Evolutionary conservation across 2,329 filamentous ascomycete genomes (phyloP), one percentile per base, ranked within the genome.

Genomic region (Phoma sp.): DNA sequence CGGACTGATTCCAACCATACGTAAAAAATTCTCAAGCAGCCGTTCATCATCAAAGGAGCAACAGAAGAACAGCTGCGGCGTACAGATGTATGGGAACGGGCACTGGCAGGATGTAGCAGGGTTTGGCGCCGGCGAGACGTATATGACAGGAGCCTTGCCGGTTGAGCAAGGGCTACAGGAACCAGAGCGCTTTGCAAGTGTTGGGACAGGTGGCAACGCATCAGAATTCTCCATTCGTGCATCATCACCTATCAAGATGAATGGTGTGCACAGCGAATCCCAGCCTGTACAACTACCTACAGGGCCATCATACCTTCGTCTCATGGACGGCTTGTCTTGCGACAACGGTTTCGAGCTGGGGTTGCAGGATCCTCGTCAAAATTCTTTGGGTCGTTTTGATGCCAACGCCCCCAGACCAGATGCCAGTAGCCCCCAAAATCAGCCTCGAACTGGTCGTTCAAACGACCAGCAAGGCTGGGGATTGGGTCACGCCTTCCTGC

Each of bases 91-190:
- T 26, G 60, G 62, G 1, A 39, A 55, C 18, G 54, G 42, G 18
- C 37, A 58, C 2, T 63, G 58, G 60, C 53, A 55, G 20, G 20
- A 25, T 18, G 23, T 5, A 30, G 29, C 10, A 10, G 21, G 7
- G 33, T 43, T 17, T n/a, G 23, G 20, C 23, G 25, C 20, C 10
- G 28, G 34, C n/a, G 14, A 47, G 2, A 52, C 55, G 6, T 65
- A 64, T 42, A 69, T 71, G 66, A 62, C 62, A 4, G 69, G 68
- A 10, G 63, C 59, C 14, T 57, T 69, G n/a, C 67, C 68, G 3
- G 46, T 46, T 3, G 59, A 61, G 6, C 12, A 49, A 40, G n/a
- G 26, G 2, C 26, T 59, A 2, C 53, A 36, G 26, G 37, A 51
- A 4, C 45, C 60, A 9, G 49, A 42, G 7, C 28, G 49, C 5